Evolutionary conservation across 306 rosid species (phyloP).

Genomic region (Senna siamea): DNA sequence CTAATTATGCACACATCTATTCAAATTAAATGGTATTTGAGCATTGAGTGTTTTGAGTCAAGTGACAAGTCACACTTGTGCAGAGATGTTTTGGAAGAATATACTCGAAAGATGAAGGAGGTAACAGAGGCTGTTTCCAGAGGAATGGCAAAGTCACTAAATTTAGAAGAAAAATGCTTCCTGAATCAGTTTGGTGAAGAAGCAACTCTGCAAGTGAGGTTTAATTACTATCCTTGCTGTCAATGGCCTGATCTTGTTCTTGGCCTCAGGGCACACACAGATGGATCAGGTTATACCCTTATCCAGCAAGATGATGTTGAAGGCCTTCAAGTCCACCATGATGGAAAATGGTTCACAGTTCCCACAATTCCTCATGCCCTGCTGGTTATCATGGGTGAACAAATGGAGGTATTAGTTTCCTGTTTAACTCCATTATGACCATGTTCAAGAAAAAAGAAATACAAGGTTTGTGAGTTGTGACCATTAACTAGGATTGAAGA

Average conservation of each 20-base stretch:
- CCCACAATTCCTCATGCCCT: slow-evolving; percentile 48
- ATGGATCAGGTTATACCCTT: slow-evolving; percentile 34
- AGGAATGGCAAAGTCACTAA: slow-evolving; percentile 49
- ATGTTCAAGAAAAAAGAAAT: too few relatives aligned
- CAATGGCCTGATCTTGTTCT: slow-evolving; percentile 33
- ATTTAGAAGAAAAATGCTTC: slow-evolving; percentile 48
- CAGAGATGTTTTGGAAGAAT: slow-evolving; percentile 43
- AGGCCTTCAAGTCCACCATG: slow-evolving; percentile 37
- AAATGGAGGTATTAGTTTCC: slow-evolving; percentile 39
- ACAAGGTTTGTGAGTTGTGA: too few relatives aligned
- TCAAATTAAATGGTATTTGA: too few relatives aligned
- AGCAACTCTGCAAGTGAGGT: slow-evolving; percentile 41
- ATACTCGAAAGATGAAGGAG: slow-evolving; percentile 33
- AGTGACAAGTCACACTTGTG: too few relatives aligned
- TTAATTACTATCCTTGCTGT: slow-evolving; percentile 33
- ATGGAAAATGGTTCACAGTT: slow-evolving; percentile 44
- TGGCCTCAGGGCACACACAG: slow-evolving; percentile 39
- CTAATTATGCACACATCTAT: too few relatives aligned
- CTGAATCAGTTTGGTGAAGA: slow-evolving; percentile 47
- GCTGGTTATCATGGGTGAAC: slow-evolving; percentile 49
- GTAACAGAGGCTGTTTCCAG: slow-evolving; percentile 39
- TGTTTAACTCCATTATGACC: too few relatives aligned
- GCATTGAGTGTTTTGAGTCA: too few relatives aligned
- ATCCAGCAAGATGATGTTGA: slow-evolving; percentile 39
- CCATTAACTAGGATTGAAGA: too few relatives aligned